Percentiles rank a stretch among this genome's conserved stretches.
Evolutionary conservation across 1,284 basidiomycete genomes (phyloP).

Genomic region (Fomitiporia mediterranea): DNA sequence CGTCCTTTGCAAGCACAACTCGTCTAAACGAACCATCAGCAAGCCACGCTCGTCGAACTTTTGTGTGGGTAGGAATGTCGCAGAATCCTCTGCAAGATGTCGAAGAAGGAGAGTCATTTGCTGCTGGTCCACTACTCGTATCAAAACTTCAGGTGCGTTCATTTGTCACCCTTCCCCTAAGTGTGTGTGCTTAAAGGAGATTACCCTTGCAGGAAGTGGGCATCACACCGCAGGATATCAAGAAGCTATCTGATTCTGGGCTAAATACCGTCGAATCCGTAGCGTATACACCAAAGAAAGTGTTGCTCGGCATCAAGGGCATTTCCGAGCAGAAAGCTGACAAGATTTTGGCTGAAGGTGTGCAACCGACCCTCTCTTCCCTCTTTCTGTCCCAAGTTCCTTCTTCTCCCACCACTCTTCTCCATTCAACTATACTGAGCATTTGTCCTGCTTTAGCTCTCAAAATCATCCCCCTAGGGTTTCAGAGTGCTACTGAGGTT

Average conservation of each 20-base stretch:
- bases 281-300: constrained; percentile 97
- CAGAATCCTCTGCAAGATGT: constrained; percentile 49
- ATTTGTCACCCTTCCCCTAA: constrained; percentile 25
- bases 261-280: constrained; percentile 94
- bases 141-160: constrained; percentile 58
- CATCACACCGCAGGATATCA: constrained; percentile 87
- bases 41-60: neutral
- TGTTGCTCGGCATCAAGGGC: constrained; percentile 88
- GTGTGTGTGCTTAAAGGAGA: too few relatives aligned
- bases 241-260: constrained; percentile 93
- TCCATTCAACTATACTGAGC: neutral
- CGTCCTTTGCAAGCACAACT: neutral
- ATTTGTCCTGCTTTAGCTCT: constrained; percentile 58
- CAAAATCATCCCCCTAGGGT: constrained; percentile 96
- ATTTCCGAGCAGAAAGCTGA: constrained; percentile 98
- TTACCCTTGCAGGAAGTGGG: constrained; percentile 63
- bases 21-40: neutral
- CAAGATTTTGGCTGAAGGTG: constrained; percentile 91
- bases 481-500: constrained; percentile 97
- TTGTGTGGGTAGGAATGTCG: constrained; percentile 30
- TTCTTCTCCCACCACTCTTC: too few relatives aligned
- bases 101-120: constrained; percentile 50
- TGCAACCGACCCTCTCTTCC: constrained; percentile 25
- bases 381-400: too few relatives aligned
- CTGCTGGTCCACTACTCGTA: constrained; percentile 73